Percentiles rank a stretch among this genome's conserved stretches.
phyloP scores from a whole-genome alignment of 2,329 filamentous ascomycete genomes.

The Pseudonectria buxi region DNA sequence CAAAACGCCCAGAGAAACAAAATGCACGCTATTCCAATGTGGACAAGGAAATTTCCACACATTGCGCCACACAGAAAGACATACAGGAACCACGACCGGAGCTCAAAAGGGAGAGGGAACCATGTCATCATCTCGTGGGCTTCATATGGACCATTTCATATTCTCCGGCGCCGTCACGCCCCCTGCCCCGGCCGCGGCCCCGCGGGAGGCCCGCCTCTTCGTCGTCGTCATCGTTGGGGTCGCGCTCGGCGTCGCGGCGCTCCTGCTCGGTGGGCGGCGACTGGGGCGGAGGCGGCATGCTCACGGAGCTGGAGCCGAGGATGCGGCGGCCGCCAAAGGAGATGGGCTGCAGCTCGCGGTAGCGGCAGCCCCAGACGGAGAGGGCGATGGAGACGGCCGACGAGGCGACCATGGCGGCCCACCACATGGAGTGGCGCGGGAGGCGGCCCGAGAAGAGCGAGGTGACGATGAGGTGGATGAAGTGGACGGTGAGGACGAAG shows the following conservation, averaged over 20 bases:
- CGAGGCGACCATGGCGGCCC: slow-evolving; percentile 53
- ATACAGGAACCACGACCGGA: background rate
- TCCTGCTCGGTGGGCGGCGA: slow-evolving; percentile 14
- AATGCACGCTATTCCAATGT: slow-evolving; percentile 27
- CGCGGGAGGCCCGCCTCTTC: slow-evolving; percentile 36
- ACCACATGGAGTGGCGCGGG: slow-evolving; percentile 80
- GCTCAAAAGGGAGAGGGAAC: too few species aligned
- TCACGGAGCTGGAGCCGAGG: slow-evolving; percentile 21
- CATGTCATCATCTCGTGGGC: slow-evolving; percentile 4
- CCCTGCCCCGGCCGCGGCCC: slow-evolving; percentile 45
- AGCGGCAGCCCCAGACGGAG: slow-evolving; percentile 86
- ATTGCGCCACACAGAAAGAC: background rate
- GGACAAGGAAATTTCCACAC: background rate
- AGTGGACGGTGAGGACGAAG: slow-evolving; percentile 84
- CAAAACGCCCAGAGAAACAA: slow-evolving; percentile 23
- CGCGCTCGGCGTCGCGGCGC: slow-evolving; percentile 8
- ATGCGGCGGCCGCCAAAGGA: slow-evolving; percentile 63
- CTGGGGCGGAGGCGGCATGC: background rate
- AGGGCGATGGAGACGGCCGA: slow-evolving; percentile 46
- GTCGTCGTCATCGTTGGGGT: slow-evolving; percentile 12
- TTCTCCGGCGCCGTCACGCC: slow-evolving; percentile 48
- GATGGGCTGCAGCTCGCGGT: slow-evolving; percentile 82
- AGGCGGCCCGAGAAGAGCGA: slow-evolving; percentile 71
- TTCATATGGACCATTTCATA: slow-evolving; percentile 61
- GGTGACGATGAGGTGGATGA: slow-evolving; percentile 71